These are phyloP conservation scores for Glarea lozoyensis DNA, from an alignment of 495 filamentous ascomycete species.

Conservation along the genomic window DNA sequence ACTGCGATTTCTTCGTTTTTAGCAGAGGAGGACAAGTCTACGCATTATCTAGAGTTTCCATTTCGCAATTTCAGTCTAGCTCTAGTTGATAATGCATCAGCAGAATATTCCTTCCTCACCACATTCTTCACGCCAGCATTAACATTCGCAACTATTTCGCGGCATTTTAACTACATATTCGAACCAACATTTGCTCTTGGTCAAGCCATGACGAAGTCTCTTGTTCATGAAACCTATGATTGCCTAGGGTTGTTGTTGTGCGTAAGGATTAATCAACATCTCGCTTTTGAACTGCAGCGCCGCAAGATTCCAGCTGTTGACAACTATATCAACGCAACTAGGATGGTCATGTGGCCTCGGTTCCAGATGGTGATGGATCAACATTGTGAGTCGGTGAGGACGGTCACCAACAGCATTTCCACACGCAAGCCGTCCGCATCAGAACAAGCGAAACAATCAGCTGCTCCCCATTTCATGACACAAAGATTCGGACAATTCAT, in stretches of 20 bases:
- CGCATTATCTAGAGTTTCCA: slow-evolving; percentile 79
- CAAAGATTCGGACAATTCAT: slow-evolving; percentile 88
- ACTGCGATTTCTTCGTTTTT: slow-evolving; percentile 70
- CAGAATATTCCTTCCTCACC: slow-evolving; percentile 89
- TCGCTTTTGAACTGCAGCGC: slow-evolving; percentile 86
- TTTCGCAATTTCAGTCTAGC: slow-evolving; percentile 94
- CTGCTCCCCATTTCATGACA: slow-evolving; percentile 83
- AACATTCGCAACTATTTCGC: slow-evolving; percentile 46
- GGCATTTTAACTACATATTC: slow-evolving; percentile 73
- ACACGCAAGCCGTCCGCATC: slow-evolving; percentile 38
- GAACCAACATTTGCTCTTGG: slow-evolving; percentile 76
- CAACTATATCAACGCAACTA: slow-evolving; percentile 84
- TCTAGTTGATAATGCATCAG: slow-evolving; percentile 85
- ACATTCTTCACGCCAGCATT: slow-evolving; percentile 69
- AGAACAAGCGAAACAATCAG: slow-evolving; percentile 55
- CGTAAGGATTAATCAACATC: slow-evolving; percentile 88
- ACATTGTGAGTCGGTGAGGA: slow-evolving; percentile 79
- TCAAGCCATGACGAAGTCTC: slow-evolving; percentile 61
- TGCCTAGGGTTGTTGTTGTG: slow-evolving; percentile 79
- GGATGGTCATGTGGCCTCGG: slow-evolving; percentile 93
- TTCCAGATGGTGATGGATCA: slow-evolving; percentile 89
- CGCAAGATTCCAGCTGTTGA: slow-evolving; percentile 84
- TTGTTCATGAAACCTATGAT: slow-evolving; percentile 70
- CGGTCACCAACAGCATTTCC: slow-evolving; percentile 40
- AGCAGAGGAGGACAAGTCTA: slow-evolving; percentile 77